These are phyloP conservation scores for Nannochloropsis gaditana DNA, from an alignment of 108 stramenopile genomes.

Conservation along the genomic window DNA sequence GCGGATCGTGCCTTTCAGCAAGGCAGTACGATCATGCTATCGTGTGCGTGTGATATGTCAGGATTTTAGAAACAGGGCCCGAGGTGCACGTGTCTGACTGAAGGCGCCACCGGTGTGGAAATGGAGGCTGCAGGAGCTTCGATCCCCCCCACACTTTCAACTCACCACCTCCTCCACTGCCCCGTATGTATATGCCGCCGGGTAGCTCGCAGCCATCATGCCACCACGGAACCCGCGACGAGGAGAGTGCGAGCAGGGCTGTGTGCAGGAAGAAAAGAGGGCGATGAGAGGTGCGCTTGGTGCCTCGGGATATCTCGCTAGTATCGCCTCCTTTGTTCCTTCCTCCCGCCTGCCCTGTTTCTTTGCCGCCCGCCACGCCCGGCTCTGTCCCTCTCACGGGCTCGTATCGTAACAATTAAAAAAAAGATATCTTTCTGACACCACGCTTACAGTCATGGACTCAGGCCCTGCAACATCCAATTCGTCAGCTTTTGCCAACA, in stretches of 20 bases:
- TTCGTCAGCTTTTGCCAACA: background rate
- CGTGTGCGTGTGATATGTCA: background rate
- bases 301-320: background rate
- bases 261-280: background rate
- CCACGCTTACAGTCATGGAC: no score
- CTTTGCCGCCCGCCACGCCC: background rate
- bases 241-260: background rate
- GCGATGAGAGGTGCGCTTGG: background rate
- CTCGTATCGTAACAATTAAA: background rate
- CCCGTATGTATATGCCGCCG: background rate
- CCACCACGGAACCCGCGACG: background rate
- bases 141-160: no score
- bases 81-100: no score
- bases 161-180: constrained; percentile 11
- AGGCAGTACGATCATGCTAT: background rate
- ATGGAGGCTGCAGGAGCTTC: no score
- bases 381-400: background rate
- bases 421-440: no score
- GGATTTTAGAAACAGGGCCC: no score
- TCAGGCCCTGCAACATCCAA: background rate
- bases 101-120: no score
- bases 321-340: background rate
- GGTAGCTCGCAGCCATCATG: constrained; percentile 7
- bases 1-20: background rate
- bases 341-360: background rate